Evolutionary conservation across 192 early-diverging fungal species (phyloP), one percentile per base, ranked within the genome.

Genomic region (Pilaira anomala): DNA sequence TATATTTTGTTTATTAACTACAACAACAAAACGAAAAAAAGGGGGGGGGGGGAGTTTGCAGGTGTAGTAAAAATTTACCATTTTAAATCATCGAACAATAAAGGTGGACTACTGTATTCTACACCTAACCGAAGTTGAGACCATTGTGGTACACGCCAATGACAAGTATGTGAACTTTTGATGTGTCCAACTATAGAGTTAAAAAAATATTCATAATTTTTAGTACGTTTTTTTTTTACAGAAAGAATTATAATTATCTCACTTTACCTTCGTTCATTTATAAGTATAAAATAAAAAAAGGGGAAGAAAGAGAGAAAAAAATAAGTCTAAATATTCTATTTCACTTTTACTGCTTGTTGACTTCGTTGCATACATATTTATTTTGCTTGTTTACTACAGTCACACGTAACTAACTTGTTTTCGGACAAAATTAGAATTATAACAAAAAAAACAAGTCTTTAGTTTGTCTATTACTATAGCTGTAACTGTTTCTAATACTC

Each of bases 81-180:
- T 33, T 54, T 54, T 16, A 54, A 54, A 33, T 25, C 52, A 54
- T 54, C 52, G 29, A 54, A 54, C 18, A 30, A 29, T 28, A 54
- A 54, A 16, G 52, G 52, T 11, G 52, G 52, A 18, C 52, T 54
- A 33, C 52, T 54, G 26, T 54, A 54, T 29, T 54, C 52, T 18
- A 54, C 52, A 54, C 52, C 26, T 30, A 28, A 28, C 28, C 52
- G 52, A 30, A 54, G 28, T 8, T 33, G 26, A 29, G 52, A 54
- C 52, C 52, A 54, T 33, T 54, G 52, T n/a, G 52, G 52, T 54
- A 54, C 29, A 30, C 52, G 52, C 52, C 52, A 54, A 54, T 54
- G 52, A 54, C 52, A 54, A 14, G 52, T 28, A 54, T 54, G 52
- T 30, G 52, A 54, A 11, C 52, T 54, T n/a, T 54, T 54, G 26